These are phyloP conservation scores for Pichia californica DNA, from an alignment of 805 yeast species.

Conservation along the genomic window DNA sequence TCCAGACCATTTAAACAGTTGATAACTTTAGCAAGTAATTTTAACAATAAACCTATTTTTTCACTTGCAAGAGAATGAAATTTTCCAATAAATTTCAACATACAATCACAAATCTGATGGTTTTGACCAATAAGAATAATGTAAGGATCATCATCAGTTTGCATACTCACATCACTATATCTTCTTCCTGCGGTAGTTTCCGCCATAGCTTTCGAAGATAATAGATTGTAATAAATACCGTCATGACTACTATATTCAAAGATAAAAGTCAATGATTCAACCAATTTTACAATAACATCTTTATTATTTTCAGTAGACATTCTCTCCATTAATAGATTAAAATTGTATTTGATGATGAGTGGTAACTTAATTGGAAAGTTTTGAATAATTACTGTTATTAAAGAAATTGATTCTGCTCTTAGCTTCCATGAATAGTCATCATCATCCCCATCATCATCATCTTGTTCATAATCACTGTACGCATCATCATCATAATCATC, in stretches of 20 bases:
- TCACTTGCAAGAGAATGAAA: constrained; percentile 13
- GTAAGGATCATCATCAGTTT: constrained; percentile 26
- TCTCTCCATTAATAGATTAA: constrained; percentile 29
- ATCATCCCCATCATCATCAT: constrained; percentile 42
- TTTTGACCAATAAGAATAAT: constrained; percentile 11
- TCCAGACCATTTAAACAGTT: constrained; percentile 23
- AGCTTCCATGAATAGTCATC: constrained; percentile 51
- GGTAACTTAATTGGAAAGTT: constrained; percentile 33
- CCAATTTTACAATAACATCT: constrained; percentile 44
- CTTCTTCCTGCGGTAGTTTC: constrained; percentile 18
- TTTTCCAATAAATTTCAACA: constrained; percentile 10
- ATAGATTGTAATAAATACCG: constrained; percentile 28
- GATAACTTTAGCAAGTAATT: constrained; percentile 18
- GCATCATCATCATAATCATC: constrained; percentile 33
- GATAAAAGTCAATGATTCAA: constrained; percentile 38
- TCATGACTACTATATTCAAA: constrained; percentile 28
- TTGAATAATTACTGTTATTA: constrained; percentile 32
- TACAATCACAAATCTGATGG: constrained; percentile 16
- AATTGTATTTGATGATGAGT: constrained; percentile 27
- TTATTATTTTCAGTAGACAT: constrained; percentile 38
- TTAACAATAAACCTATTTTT: constrained; percentile 19
- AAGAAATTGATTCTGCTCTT: constrained; percentile 45
- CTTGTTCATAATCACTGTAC: constrained; percentile 36
- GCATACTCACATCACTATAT: constrained; percentile 37
- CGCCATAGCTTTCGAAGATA: constrained; percentile 21